Conservation (phyloP, 805 yeast species). For the Debaryomyces tyrocola region DNA sequence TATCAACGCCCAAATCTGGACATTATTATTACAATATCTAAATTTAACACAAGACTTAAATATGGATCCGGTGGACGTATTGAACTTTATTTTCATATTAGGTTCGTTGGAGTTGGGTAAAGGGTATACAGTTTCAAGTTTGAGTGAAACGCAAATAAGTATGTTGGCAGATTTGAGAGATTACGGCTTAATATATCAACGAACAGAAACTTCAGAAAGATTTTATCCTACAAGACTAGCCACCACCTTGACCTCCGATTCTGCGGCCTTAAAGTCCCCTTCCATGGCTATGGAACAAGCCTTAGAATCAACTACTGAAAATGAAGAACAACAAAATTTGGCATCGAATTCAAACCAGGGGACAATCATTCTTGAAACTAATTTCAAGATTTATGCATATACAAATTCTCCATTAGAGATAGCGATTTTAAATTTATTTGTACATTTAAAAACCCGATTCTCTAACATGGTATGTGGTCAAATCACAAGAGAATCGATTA, state of each 20-base stretch:
- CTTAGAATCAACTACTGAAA: constrained; percentile 25
- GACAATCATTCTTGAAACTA: constrained; percentile 86
- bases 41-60: constrained; percentile 78
- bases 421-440: constrained; percentile 86
- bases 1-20: constrained; percentile 93
- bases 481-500: constrained; percentile 86
- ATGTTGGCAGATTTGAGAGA: constrained; percentile 90
- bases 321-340: constrained; percentile 17
- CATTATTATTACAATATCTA: constrained; percentile 80
- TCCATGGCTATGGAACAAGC: constrained; percentile 75
- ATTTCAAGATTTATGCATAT: constrained; percentile 89
- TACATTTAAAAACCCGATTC: constrained; percentile 80
- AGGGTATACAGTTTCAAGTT: constrained; percentile 68
- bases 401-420: constrained; percentile 93
- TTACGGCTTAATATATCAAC: constrained; percentile 81
- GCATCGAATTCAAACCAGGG: constrained; percentile 43
- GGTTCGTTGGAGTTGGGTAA: constrained; percentile 92
- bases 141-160: constrained; percentile 76
- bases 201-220: constrained; percentile 51
- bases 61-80: constrained; percentile 95
- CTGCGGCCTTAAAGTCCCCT: constrained; percentile 68
- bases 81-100: constrained; percentile 88
- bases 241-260: constrained; percentile 84
- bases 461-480: constrained; percentile 92
- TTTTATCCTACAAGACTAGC: constrained; percentile 92